Evolutionary conservation across 495 filamentous ascomycete genomes (phyloP).

Genomic region (Xylaria venustula): DNA sequence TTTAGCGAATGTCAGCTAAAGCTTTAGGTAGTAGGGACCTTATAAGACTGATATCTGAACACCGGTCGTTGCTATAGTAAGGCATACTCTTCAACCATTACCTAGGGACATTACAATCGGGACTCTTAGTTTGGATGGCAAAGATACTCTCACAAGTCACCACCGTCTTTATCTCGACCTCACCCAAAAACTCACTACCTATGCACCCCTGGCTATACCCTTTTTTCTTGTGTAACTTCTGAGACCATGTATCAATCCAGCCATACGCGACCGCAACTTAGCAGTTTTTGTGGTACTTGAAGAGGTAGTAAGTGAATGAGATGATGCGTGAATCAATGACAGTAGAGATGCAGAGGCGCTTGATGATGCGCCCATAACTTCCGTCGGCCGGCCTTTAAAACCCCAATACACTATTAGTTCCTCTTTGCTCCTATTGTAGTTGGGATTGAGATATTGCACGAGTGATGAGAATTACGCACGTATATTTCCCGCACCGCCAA

Average conservation of each 20-base stretch:
- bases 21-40: too few relatives aligned
- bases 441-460: neutral
- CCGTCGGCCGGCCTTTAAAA: slow-evolving; percentile 20
- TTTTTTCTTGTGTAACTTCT: neutral
- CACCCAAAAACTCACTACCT: too few relatives aligned
- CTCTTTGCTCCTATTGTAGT: too few relatives aligned
- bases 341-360: slow-evolving; percentile 15
- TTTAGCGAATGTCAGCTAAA: too few relatives aligned
- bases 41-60: too few relatives aligned
- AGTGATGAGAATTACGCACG: slow-evolving; percentile 22
- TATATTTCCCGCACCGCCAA: slow-evolving; percentile 41
- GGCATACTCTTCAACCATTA: too few relatives aligned
- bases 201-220: neutral
- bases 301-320: neutral
- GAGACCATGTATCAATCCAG: neutral
- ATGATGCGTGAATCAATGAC: slow-evolving; percentile 7
- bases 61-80: too few relatives aligned
- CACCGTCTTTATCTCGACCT: too few relatives aligned
- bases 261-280: neutral
- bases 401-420: neutral
- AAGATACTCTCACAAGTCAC: too few relatives aligned
- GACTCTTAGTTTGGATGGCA: too few relatives aligned
- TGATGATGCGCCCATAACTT: slow-evolving; percentile 22
- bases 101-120: too few relatives aligned
- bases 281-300: neutral